Conservation (phyloP, 202 grass and related monocot genomes). For the Zoysia matrella region DNA sequence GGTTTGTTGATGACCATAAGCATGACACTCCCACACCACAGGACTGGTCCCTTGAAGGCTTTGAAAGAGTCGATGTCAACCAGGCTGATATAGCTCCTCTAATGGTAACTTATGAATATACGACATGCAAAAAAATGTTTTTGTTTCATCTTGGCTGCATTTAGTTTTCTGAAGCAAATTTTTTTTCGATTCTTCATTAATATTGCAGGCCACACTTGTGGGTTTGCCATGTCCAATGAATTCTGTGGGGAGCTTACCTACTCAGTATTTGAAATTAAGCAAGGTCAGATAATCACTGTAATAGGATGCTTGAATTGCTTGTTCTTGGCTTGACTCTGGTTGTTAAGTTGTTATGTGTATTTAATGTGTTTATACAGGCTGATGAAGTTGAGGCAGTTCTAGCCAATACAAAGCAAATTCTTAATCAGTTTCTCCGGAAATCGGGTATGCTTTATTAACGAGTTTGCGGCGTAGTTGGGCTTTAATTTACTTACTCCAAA, state of each 20-base stretch:
- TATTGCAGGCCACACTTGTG: slow-evolving; percentile 85
- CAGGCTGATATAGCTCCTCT: slow-evolving; percentile 95
- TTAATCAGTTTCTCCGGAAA: slow-evolving; percentile 92
- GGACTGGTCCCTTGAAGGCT: slow-evolving; percentile 81
- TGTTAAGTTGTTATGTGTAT: slow-evolving; percentile 12
- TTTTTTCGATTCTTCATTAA: slow-evolving; percentile 45
- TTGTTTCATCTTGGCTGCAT: slow-evolving; percentile 36
- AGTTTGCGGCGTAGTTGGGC: slow-evolving; percentile 5
- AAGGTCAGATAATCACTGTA: slow-evolving; percentile 54
- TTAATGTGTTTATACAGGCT: slow-evolving; percentile 57
- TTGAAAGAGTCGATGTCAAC: slow-evolving; percentile 96
- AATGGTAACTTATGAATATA: slow-evolving; percentile 65
- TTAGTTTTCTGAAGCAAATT: slow-evolving; percentile 40
- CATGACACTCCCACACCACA: slow-evolving; percentile 76
- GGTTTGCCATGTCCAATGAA: slow-evolving; percentile 91
- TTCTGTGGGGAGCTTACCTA: slow-evolving; percentile 90
- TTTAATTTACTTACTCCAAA: slow-evolving; percentile 31
- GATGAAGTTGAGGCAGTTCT: slow-evolving; percentile 94
- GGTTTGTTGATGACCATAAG: slow-evolving; percentile 95
- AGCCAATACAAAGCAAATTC: slow-evolving; percentile 96
- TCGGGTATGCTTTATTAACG: slow-evolving; percentile 69
- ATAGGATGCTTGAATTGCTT: slow-evolving; percentile 16
- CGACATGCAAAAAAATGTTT: slow-evolving; percentile 39
- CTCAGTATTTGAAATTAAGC: slow-evolving; percentile 80
- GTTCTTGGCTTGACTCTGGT: slow-evolving; percentile 28